These are phyloP conservation scores for Scutellaria galericulata DNA, from an alignment of 257 asterid species.

Conservation along the genomic window DNA sequence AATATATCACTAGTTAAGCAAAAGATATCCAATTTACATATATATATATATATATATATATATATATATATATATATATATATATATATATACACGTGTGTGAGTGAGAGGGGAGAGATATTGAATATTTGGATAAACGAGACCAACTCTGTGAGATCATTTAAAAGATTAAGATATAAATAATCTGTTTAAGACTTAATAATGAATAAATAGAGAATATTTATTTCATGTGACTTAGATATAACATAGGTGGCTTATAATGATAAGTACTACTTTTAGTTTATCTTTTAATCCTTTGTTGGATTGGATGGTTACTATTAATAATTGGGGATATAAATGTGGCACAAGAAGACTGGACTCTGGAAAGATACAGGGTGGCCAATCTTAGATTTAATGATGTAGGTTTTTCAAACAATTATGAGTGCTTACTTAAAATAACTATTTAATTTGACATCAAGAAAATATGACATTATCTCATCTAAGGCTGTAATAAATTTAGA, in stretches of 20 bases:
- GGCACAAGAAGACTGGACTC: slow-evolving; percentile 17
- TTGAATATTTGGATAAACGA: too few relatives aligned
- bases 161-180: too few relatives aligned
- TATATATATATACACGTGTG: neutral
- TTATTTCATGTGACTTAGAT: slow-evolving; percentile 7
- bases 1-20: neutral
- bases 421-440: neutral
- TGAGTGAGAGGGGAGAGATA: neutral
- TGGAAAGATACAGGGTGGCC: neutral
- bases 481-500: too few relatives aligned
- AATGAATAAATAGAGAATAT: slow-evolving; percentile 6
- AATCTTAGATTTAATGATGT: neutral
- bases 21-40: neutral
- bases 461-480: too few relatives aligned
- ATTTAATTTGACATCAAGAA: too few relatives aligned
- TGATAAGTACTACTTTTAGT: slow-evolving; percentile 11
- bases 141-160: too few relatives aligned
- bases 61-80: neutral
- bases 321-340: slow-evolving; percentile 12
- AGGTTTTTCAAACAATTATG: slow-evolving; percentile 8
- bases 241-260: slow-evolving; percentile 28
- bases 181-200: too few relatives aligned
- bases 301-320: slow-evolving; percentile 8
- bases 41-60: neutral
- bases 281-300: neutral